Base-by-base conservation (phyloP, 768 basidiomycete genomes). In the Rhizopogon salebrosus region DNA sequence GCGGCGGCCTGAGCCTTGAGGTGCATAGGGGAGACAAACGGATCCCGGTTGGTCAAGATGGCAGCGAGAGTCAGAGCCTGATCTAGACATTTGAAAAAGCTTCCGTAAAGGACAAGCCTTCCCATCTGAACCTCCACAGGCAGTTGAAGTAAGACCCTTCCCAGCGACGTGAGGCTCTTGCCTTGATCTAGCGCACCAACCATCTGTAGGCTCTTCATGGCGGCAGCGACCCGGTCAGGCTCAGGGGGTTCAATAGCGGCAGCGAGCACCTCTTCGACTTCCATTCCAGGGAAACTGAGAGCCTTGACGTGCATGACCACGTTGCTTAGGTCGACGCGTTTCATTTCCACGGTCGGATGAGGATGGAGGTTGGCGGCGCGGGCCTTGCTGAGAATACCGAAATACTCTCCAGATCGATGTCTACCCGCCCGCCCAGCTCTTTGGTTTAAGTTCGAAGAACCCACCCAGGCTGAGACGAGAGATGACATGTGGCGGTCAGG, bases 251-350 rank as follows among this genome's bases (percentile, higher is more conserved):
- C 94, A 51, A 97, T 97, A 11, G 87, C 79, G 10, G 81, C 84
- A 1, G 81, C 83, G 34, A 98, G 76, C 20, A 97, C 92, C 54
- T 95, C 87, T 62, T 95, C 89, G 6, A 92, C 89, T 26, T 82
- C 71, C 83, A 93, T 83, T 40, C 81, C 83, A 6, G 91, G 89
- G 65, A 97, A 87, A 65, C 92, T 85, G 34, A 97, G 78, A 8
- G 93, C 93, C 63, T 95, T 97, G 67, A 98, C 82, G 64, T 94
- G 94, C 94, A 98, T 98, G 14, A 95, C 92, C 42, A 95, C 87
- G 62, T 93, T 92, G 61, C 84, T 89, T 59, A 95, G 66, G 67
- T 94, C 92, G 11, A 87, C 82, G 31, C 93, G 80, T 65, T 92
- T 92, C 93, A 98, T 98, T 73, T 97, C 95, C 35, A 97, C 95